A percentile compares a stretch with the other conserved stretches of the same genome.
These are phyloP conservation scores for Solioccasus polychromus DNA, from an alignment of 768 basidiomycete species.

Conservation along the genomic window DNA sequence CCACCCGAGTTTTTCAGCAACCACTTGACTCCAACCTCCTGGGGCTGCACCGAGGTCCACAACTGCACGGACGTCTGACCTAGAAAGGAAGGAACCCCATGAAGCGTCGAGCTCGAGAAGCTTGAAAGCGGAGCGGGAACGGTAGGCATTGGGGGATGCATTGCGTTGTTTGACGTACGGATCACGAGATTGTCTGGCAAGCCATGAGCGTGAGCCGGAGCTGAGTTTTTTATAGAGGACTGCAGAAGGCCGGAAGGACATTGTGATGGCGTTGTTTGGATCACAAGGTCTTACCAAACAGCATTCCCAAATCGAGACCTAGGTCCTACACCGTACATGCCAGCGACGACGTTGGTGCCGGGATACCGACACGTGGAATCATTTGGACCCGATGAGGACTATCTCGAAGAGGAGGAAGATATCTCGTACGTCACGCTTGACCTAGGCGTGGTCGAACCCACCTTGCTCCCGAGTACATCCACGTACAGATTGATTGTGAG, in stretches of 20 bases:
- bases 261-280: constrained; percentile 27
- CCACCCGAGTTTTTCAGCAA: constrained; percentile 61
- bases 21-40: constrained; percentile 93
- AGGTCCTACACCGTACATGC: constrained; percentile 8
- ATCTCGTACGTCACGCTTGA: constrained; percentile 72
- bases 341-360: constrained; percentile 38
- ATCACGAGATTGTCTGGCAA: constrained; percentile 66
- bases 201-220: constrained; percentile 57
- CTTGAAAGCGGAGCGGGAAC: constrained; percentile 91
- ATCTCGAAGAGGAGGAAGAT: constrained; percentile 53
- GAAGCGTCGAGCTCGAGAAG: constrained; percentile 72
- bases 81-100: constrained; percentile 50
- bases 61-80: constrained; percentile 55
- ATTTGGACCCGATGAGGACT: constrained; percentile 68
- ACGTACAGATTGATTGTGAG: constrained; percentile 75
- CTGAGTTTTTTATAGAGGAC: constrained; percentile 28
- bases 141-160: constrained; percentile 48
- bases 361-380: constrained; percentile 66
- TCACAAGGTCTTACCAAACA: constrained; percentile 24
- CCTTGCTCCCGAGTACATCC: constrained; percentile 67
- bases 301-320: neutral
- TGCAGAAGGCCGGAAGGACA: constrained; percentile 37
- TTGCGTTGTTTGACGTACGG: constrained; percentile 65
- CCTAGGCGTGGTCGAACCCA: constrained; percentile 67
- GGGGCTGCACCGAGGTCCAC: constrained; percentile 92